Conservation (phyloP, 2,329 filamentous ascomycete species). For the Arthrobotrys conoides region DNA sequence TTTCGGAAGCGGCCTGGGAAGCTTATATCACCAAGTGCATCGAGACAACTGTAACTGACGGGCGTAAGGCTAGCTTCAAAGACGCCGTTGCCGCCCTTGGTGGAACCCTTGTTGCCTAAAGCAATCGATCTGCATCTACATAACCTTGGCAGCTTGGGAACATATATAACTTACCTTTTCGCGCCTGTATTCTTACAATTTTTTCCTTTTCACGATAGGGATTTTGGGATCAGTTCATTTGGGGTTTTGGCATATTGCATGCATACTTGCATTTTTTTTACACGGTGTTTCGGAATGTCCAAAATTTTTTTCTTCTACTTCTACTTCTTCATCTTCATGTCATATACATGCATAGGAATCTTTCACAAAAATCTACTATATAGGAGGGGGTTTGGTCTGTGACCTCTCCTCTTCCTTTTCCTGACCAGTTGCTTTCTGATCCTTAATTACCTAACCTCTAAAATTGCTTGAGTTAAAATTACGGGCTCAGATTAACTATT, state of each 20-base stretch:
- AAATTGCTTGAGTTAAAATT: not conserved
- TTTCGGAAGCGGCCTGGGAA: slow-evolving; percentile 31
- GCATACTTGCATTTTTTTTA: slow-evolving; percentile 38
- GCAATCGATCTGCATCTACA: not conserved
- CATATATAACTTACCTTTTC: not conserved
- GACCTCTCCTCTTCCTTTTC: not conserved
- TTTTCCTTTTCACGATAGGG: slow-evolving; percentile 1
- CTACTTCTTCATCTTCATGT: slow-evolving; percentile 2
- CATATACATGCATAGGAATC: not conserved
- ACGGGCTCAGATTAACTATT: too few relatives aligned
- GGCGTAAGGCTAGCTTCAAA: slow-evolving; percentile 11
- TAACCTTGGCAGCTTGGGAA: too few relatives aligned
- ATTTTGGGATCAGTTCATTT: slow-evolving; percentile 1
- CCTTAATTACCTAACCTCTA: not conserved
- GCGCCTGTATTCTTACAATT: not conserved
- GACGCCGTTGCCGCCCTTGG: slow-evolving; percentile 35
- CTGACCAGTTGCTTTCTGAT: not conserved
- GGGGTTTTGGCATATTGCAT: slow-evolving; percentile 15
- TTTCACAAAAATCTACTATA: slow-evolving; percentile 3
- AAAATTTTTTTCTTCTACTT: slow-evolving; percentile 7
- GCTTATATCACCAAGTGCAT: slow-evolving; percentile 39
- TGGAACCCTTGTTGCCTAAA: slow-evolving; percentile 19
- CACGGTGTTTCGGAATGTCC: slow-evolving; percentile 47
- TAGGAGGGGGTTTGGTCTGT: slow-evolving; percentile 8
- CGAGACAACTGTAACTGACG: slow-evolving; percentile 20